Evolutionary conservation across 75 land plant genomes (phyloP).

Genomic region (Cunninghamia lanceolata): DNA sequence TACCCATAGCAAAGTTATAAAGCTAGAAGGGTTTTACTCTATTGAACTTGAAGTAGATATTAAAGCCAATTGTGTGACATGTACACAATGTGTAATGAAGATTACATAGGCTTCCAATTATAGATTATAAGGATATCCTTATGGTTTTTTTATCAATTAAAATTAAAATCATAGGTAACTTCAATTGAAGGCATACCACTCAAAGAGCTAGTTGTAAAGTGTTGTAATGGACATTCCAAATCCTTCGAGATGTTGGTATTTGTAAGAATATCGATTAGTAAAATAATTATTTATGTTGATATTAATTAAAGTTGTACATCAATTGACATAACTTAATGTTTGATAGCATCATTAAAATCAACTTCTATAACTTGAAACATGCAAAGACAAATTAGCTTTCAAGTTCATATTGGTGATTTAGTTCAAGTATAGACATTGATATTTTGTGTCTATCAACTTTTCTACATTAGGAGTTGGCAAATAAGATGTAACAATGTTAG

Average conservation of each 20-base stretch:
- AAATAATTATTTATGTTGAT: neutral
- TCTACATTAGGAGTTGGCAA: neutral
- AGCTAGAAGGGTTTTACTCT: neutral
- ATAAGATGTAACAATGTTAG: neutral
- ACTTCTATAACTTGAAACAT: too few species aligned
- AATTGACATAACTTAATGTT: neutral
- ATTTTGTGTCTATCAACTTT: neutral
- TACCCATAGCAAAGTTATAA: neutral
- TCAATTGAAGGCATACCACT: neutral
- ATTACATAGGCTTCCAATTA: neutral
- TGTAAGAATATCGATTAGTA: neutral
- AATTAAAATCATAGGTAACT: neutral
- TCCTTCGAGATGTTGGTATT: neutral
- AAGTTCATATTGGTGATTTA: too few species aligned
- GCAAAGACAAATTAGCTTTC: too few species aligned
- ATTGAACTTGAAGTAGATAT: neutral
- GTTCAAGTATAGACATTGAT: neutral
- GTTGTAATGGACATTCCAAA: neutral
- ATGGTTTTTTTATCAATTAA: neutral
- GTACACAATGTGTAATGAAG: neutral
- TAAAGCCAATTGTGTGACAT: neutral
- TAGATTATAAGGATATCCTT: neutral
- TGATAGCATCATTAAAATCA: too few species aligned
- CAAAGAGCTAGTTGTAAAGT: neutral
- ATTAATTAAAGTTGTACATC: neutral